Evolutionary conservation across 805 yeast species (phyloP).

Genomic region (Saturnispora halmiae): DNA sequence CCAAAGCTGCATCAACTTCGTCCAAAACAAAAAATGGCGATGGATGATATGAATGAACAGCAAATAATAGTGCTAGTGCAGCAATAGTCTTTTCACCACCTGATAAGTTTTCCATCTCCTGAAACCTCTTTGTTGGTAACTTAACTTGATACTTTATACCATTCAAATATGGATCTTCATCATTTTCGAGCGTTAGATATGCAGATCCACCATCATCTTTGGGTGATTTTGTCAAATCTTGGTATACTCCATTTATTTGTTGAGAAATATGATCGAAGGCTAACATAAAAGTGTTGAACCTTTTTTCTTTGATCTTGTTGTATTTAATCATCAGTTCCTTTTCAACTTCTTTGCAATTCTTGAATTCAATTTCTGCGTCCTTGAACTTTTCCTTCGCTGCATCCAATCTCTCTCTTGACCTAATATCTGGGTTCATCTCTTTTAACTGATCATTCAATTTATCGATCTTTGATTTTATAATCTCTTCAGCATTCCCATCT

Average conservation of each 20-base stretch:
- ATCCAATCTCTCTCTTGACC: conserved; percentile 65
- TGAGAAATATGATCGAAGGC: conserved; percentile 73
- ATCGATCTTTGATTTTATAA: conserved; percentile 26
- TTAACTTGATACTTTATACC: conserved; percentile 89
- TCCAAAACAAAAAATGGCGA: conserved; percentile 94
- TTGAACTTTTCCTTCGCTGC: conserved; percentile 56
- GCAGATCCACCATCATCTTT: conserved; percentile 79
- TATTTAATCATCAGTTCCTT: conserved; percentile 45
- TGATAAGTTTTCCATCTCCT: conserved; percentile 84
- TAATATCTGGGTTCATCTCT: conserved; percentile 65
- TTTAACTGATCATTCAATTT: conserved; percentile 31
- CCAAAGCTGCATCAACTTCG: conserved; percentile 97
- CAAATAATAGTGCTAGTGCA: conserved; percentile 84
- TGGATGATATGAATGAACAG: conserved; percentile 84
- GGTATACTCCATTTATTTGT: conserved; percentile 67
- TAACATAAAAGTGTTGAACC: conserved; percentile 55
- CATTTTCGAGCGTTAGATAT: conserved; percentile 74
- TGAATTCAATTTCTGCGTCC: conserved; percentile 57
- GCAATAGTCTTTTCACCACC: conserved; percentile 98
- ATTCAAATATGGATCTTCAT: conserved; percentile 75
- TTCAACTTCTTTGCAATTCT: conserved; percentile 52
- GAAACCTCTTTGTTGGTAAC: conserved; percentile 91
- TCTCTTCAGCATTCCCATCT: conserved; percentile 27
- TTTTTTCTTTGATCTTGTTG: conserved; percentile 45
- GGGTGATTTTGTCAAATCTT: conserved; percentile 77